These are phyloP conservation scores for Chernovozyma sophiae-reginae DNA, from an alignment of 1,139 yeast species.

Conservation along the genomic window DNA sequence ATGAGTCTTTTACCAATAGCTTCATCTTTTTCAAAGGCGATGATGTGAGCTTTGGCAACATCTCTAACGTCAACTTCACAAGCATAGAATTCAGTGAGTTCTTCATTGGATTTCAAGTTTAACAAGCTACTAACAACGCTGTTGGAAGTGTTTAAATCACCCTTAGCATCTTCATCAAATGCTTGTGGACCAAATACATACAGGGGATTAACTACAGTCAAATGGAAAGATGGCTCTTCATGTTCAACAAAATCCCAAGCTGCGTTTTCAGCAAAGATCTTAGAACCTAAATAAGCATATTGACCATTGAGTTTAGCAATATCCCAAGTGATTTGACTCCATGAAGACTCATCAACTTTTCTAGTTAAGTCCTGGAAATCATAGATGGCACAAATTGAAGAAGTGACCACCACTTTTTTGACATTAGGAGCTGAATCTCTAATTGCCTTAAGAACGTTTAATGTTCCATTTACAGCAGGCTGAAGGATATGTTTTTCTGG, in stretches of 20 bases:
- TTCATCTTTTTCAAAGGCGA: conserved; percentile 30
- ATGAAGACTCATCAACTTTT: conserved; percentile 11
- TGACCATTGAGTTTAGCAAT: conserved; percentile 10
- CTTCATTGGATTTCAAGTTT: conserved; percentile 13
- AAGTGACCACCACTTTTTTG: conserved; percentile 49
- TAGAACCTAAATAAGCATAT: conserved; percentile 18
- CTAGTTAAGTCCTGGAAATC: conserved; percentile 12
- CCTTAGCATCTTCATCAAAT: conserved; percentile 16
- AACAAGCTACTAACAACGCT: conserved; percentile 23
- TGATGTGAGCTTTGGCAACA: conserved; percentile 36
- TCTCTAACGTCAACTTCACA: conserved; percentile 29
- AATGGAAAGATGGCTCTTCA: conserved; percentile 22
- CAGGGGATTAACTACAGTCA: conserved; percentile 45
- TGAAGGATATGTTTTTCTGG: conserved; percentile 25
- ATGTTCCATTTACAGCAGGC: conserved; percentile 36
- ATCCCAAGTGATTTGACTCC: conserved; percentile 12
- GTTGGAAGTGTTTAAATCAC: conserved; percentile 27
- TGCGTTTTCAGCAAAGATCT: conserved; percentile 21
- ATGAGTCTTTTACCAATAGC: conserved; percentile 26
- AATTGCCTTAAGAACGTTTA: conserved; percentile 26
- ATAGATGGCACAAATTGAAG: conserved; percentile 45
- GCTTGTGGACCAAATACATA: conserved; percentile 45
- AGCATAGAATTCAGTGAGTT: conserved; percentile 4
- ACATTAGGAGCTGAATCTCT: conserved; percentile 44
- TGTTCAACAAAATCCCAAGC: conserved; percentile 21